Conservation (phyloP, 1,139 yeast genomes). For the Petasospora rhodanensis region DNA sequence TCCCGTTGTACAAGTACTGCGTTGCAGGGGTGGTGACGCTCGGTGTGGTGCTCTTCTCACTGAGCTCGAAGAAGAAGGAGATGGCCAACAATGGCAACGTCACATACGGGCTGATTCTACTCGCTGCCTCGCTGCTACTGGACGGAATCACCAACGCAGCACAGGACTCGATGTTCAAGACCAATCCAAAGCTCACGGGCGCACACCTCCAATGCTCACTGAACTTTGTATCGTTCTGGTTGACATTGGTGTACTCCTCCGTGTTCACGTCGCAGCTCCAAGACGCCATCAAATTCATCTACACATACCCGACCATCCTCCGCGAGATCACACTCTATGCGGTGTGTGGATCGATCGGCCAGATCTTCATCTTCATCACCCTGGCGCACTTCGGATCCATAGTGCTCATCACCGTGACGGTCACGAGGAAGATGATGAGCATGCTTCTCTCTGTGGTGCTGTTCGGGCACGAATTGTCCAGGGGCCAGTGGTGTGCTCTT, state of each 20-base stretch:
- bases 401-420: constrained; percentile 85
- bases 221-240: constrained; percentile 46
- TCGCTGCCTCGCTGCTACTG: constrained; percentile 61
- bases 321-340: constrained; percentile 65
- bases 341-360: constrained; percentile 85
- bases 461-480: constrained; percentile 68
- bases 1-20: constrained; percentile 69
- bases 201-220: constrained; percentile 84
- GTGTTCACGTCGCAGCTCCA: constrained; percentile 44
- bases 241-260: constrained; percentile 37
- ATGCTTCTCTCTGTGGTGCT: constrained; percentile 85
- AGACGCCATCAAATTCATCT: constrained; percentile 45
- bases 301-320: constrained; percentile 44
- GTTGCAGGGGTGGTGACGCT: constrained; percentile 73
- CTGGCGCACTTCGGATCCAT: constrained; percentile 81
- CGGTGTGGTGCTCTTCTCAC: constrained; percentile 80
- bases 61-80: constrained; percentile 28
- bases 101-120: constrained; percentile 53
- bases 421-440: constrained; percentile 92
- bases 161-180: constrained; percentile 76
- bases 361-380: constrained; percentile 82
- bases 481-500: constrained; percentile 76
- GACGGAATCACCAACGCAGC: constrained; percentile 94
- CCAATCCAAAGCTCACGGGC: constrained; percentile 51
- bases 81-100: constrained; percentile 30